phyloP scores from a whole-genome alignment of 2,329 filamentous ascomycete species.

The Microdochium nivale region DNA sequence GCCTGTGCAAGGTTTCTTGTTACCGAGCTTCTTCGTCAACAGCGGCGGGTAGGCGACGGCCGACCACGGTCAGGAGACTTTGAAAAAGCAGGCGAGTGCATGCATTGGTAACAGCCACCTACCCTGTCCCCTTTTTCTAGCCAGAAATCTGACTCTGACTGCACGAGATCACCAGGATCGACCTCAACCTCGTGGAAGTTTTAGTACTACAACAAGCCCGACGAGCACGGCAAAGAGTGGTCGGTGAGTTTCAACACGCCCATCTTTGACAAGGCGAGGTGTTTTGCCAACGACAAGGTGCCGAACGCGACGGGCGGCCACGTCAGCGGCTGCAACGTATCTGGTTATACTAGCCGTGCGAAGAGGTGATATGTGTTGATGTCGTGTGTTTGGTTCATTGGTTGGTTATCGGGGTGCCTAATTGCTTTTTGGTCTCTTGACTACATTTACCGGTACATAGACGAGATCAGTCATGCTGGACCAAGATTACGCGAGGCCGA shows the following conservation, averaged over 20 bases:
- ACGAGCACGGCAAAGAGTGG: conserved; percentile 13
- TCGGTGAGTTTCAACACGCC: conserved; percentile 12
- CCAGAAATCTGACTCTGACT: no score
- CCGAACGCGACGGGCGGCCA: background rate
- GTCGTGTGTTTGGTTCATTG: no score
- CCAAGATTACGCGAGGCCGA: no score
- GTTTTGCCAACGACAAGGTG: conserved; percentile 15
- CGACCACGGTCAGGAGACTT: conserved; percentile 15
- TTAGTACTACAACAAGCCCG: conserved; percentile 13
- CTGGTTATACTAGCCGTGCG: background rate
- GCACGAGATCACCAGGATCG: no score
- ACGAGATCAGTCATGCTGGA: no score
- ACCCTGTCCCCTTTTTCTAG: no score
- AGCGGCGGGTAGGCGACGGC: conserved; percentile 15
- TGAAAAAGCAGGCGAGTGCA: conserved; percentile 8
- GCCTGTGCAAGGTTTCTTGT: conserved; percentile 11
- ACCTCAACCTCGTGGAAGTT: conserved; percentile 15
- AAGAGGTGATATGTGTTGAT: no score
- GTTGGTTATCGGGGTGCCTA: no score
- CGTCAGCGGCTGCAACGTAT: background rate
- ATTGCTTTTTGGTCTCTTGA: no score
- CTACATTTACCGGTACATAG: no score
- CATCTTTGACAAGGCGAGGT: conserved; percentile 11
- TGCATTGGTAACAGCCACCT: no score
- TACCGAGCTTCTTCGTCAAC: conserved; percentile 11